phyloP scores from a whole-genome alignment of 441 rosid species.

The Biscutella laevigata region DNA sequence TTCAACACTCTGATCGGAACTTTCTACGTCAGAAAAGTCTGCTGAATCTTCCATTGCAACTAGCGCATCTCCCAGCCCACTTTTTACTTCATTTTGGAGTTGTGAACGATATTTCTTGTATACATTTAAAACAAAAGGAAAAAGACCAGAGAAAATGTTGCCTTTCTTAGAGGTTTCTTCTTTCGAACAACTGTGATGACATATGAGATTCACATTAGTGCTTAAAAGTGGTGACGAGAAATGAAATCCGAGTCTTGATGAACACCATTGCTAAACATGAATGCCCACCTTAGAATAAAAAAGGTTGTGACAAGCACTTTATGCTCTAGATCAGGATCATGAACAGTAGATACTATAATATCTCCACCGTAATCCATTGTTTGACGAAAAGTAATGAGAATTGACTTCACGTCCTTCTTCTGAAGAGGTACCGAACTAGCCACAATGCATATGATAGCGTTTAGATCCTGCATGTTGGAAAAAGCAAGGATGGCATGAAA shows the following conservation, averaged over 20 bases:
- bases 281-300: conserved; percentile 54
- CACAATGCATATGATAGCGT: conserved; percentile 58
- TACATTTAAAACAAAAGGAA: conserved; percentile 57
- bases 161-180: conserved; percentile 30
- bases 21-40: conserved; percentile 20
- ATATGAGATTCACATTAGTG: conserved; percentile 23
- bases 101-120: conserved; percentile 34
- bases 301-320: conserved; percentile 55
- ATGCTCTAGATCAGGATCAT: conserved; percentile 61
- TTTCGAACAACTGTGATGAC: conserved; percentile 34
- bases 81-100: conserved; percentile 25
- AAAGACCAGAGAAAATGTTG: conserved; percentile 57
- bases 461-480: conserved; percentile 38
- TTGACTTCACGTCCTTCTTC: conserved; percentile 34
- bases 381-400: conserved; percentile 60
- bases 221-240: neutral
- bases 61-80: conserved; percentile 19
- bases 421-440: conserved; percentile 48
- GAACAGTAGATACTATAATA: conserved; percentile 43
- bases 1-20: conserved; percentile 27
- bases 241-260: neutral
- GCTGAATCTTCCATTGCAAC: conserved; percentile 21
- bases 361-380: conserved; percentile 49
- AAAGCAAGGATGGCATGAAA: neutral
- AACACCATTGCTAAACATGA: neutral